Percentiles rank a stretch among this genome's conserved stretches.
Conservation (phyloP, 2,329 filamentous ascomycete species). For the Meredithiella fracta region DNA sequence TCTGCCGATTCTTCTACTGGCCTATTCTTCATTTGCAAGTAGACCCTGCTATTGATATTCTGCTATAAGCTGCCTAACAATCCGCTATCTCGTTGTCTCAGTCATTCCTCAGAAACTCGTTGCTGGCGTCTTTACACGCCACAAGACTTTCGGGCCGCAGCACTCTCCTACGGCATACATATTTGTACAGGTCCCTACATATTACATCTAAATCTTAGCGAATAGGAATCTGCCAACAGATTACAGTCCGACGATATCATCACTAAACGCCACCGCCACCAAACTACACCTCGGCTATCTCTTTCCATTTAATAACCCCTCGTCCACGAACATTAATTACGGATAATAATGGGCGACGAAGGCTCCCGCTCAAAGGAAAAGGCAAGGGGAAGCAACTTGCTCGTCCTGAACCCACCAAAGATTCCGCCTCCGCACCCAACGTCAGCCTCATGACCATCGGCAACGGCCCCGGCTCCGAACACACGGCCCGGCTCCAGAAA, state of each 20-base stretch:
- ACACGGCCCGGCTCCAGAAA: constrained; percentile 63
- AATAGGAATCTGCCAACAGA: too few relatives aligned
- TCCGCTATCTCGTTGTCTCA: too few relatives aligned
- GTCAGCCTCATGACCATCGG: constrained; percentile 74
- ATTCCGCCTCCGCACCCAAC: constrained; percentile 17
- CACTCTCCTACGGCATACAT: too few relatives aligned
- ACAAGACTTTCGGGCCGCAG: neutral
- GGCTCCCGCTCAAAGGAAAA: constrained; percentile 8
- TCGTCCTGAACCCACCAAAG: constrained; percentile 17
- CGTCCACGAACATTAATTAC: neutral
- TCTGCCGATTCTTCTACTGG: neutral
- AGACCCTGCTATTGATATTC: neutral
- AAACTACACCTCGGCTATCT: neutral
- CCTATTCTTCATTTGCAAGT: neutral
- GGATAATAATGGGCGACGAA: constrained; percentile 7
- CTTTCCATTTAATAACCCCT: neutral
- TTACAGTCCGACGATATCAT: too few relatives aligned
- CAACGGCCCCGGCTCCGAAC: constrained; percentile 56
- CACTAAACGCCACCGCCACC: neutral
- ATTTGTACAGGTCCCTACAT: too few relatives aligned
- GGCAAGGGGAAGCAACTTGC: constrained; percentile 36
- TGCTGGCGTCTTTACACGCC: neutral
- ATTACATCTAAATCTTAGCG: too few relatives aligned
- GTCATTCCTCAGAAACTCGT: too few relatives aligned
- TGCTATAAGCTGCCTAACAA: too few relatives aligned